A percentile compares a stretch with the other conserved stretches of the same genome.
These are phyloP conservation scores for Juglanconis sp. DNA, from an alignment of 2,329 filamentous ascomycete species.

Conservation along the genomic window DNA sequence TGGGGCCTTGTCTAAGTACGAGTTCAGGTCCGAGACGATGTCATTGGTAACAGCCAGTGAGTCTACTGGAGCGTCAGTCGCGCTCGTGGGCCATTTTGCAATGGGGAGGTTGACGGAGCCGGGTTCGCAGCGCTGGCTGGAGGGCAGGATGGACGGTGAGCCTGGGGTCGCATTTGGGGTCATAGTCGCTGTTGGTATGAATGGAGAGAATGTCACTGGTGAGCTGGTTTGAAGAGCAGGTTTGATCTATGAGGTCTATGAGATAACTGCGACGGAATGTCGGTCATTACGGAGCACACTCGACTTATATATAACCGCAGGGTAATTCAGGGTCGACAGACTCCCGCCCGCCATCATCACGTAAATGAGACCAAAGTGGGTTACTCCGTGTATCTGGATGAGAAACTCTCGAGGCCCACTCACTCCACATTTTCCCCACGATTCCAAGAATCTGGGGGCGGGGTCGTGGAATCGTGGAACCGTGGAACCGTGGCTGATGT, in stretches of 20 bases:
- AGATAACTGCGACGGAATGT: background rate
- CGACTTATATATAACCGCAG: background rate
- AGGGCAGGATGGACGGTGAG: background rate
- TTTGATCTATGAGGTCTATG: background rate
- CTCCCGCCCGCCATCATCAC: background rate
- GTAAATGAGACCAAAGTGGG: background rate
- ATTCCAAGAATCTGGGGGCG: background rate
- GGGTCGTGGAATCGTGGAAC: background rate
- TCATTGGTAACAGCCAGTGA: constrained; percentile 34
- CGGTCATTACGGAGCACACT: background rate
- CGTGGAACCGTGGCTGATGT: background rate
- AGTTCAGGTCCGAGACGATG: constrained; percentile 39
- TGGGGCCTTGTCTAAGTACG: constrained; percentile 33
- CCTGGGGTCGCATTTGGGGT: constrained; percentile 3
- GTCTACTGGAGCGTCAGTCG: constrained; percentile 29
- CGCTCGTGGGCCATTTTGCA: constrained; percentile 38
- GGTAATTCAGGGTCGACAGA: background rate
- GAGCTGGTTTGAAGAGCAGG: background rate
- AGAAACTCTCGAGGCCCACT: background rate
- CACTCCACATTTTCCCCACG: background rate
- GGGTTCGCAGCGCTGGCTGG: constrained; percentile 28
- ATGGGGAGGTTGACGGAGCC: constrained; percentile 54
- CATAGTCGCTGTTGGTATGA: background rate
- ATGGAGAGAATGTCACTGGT: background rate
- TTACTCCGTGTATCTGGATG: background rate